Evolutionary conservation across 1,139 yeast species (phyloP).

Genomic region (Zhuliangozyma parablackwelliae): DNA sequence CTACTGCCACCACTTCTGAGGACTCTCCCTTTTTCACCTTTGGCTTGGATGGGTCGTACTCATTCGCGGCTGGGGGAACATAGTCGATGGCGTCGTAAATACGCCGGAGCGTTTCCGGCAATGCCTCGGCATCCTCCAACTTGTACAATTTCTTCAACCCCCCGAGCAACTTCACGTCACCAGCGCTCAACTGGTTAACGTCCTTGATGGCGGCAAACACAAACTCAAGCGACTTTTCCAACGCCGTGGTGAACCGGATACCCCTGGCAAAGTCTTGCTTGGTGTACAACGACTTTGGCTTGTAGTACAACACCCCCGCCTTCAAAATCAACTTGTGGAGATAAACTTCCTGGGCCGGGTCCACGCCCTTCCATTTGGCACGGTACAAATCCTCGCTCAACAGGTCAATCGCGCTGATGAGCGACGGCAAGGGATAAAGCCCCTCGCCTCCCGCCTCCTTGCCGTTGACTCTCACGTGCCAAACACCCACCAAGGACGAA

Average conservation of each 20-base stretch:
- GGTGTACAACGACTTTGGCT: slow-evolving; percentile 16
- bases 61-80: too few species aligned
- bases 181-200: slow-evolving; percentile 10
- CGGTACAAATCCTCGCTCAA: slow-evolving; percentile 15
- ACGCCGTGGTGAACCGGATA: slow-evolving; percentile 13
- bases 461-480: background rate
- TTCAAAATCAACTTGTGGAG: slow-evolving; percentile 25
- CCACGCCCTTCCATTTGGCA: slow-evolving; percentile 23
- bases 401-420: background rate
- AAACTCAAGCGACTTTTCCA: slow-evolving; percentile 19
- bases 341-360: slow-evolving; percentile 10
- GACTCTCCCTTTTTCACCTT: too few species aligned
- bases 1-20: too few species aligned
- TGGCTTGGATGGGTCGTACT: too few species aligned
- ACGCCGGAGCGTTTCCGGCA: too few species aligned
- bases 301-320: slow-evolving; percentile 28
- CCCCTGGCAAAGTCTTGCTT: slow-evolving; percentile 1
- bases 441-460: background rate
- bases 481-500: background rate
- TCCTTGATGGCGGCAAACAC: slow-evolving; percentile 18
- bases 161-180: slow-evolving; percentile 17
- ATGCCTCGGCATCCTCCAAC: slow-evolving; percentile 11
- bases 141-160: slow-evolving; percentile 16
- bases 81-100: too few species aligned
- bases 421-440: background rate